Base-by-base conservation (phyloP, 257 asterid genomes). In the Solanum gandarillasii region DNA sequence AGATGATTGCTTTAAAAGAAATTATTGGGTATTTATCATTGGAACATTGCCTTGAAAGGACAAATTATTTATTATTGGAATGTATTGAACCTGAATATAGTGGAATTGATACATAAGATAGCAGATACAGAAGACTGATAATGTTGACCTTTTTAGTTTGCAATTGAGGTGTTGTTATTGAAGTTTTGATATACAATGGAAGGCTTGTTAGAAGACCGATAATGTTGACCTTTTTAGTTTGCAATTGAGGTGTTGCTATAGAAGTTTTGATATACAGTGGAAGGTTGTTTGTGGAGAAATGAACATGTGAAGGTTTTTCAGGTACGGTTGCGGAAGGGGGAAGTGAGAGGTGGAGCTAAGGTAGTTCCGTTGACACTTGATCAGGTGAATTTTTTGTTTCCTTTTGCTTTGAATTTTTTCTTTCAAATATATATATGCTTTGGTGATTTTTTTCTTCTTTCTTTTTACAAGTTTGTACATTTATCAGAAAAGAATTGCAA, bases 281-380 rank as follows among this genome's bases (percentile, higher is more conserved):
- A 39, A 78, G 84, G 25, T 43, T 43, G 84, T 81, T 46, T 20
- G 60, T 9, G 68, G 9, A 81, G 20, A 35, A 35, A 67, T 73
- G 8, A 74, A 39, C 27, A 12, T 83, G 68, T 41, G 85, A 71
- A 48, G 21, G 73, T 48, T 46, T 86, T 91, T 68, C 90, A 97
- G 99, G 99, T 92, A 84, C 92, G 90, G 88, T 88, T 93, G 32
- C 93, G 98, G 86, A 92, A 92, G 92, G 92, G 94, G 58, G 97
- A 91, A 88, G 88, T 97, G 88, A 93, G 89, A 92, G 98, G 98
- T 52, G 98, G 97, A 67, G 96, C 96, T 12, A 97, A 94, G 91
- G 98, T 97, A 85, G 99, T 97, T 90, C 98, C 99, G 0, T 92
- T 97, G 87, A 90, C 98, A 3, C 98, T 97, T 79, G 99, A 97